phyloP scores from a whole-genome alignment of 169 alveolate species.

The Cyclospora cayetanensis region DNA sequence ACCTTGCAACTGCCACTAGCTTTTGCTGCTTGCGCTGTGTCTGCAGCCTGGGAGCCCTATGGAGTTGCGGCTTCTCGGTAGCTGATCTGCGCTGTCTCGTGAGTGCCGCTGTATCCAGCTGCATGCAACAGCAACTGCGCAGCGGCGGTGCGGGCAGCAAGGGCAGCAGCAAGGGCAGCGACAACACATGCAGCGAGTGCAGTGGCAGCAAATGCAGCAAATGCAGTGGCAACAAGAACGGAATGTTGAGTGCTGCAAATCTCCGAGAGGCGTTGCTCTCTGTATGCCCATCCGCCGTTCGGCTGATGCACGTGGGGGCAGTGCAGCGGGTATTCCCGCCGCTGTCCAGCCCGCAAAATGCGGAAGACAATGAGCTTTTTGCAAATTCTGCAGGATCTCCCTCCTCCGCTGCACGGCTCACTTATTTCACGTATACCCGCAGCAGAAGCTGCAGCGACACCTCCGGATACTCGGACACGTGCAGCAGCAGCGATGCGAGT shows the following conservation, averaged over 20 bases:
- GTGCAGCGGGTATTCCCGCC: constrained; percentile 45
- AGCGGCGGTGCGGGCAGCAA: not conserved
- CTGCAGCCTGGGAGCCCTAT: constrained; percentile 5
- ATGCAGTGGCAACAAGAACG: constrained; percentile 40
- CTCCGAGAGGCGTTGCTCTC: constrained; percentile 41
- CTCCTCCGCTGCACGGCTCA: not conserved
- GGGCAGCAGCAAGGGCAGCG: constrained; percentile 59
- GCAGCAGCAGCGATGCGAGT: not conserved
- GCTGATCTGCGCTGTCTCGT: constrained; percentile 29
- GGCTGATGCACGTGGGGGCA: constrained; percentile 30
- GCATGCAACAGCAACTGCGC: constrained; percentile 51
- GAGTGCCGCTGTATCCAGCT: constrained; percentile 14
- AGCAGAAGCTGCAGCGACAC: not conserved
- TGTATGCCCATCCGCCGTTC: constrained; percentile 14
- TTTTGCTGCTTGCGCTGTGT: constrained; percentile 19
- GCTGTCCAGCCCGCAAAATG: not conserved
- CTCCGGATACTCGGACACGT: not conserved
- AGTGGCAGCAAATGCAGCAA: not conserved
- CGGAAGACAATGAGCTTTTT: not conserved
- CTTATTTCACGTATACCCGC: not conserved
- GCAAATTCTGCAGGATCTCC: not conserved
- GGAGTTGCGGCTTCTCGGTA: constrained; percentile 50
- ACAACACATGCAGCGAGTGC: too few relatives aligned
- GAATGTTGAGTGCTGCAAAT: constrained; percentile 6
- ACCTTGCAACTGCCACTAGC: not conserved